These are phyloP conservation scores for Cadophora sp. DNA, from an alignment of 2,329 filamentous ascomycete species.

Conservation along the genomic window DNA sequence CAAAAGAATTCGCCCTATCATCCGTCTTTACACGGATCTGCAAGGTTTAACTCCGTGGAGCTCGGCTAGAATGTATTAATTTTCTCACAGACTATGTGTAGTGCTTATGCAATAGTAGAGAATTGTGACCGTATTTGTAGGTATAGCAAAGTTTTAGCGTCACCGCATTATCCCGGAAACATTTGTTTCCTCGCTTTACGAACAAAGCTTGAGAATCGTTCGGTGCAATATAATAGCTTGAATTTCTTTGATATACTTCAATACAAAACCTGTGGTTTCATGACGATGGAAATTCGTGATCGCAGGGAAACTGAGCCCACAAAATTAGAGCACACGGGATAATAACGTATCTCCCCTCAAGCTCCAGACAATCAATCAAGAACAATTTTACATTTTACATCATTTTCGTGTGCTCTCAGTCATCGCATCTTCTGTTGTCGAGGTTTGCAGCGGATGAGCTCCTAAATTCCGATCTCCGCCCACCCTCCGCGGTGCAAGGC, in stretches of 20 bases:
- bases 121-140: not conserved
- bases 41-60: not conserved
- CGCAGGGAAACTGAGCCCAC: too few relatives aligned
- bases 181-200: not conserved
- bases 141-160: not conserved
- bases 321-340: too few relatives aligned
- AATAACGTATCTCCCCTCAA: too few relatives aligned
- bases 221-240: too few relatives aligned
- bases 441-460: not conserved
- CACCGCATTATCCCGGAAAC: not conserved
- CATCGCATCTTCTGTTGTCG: not conserved
- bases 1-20: not conserved
- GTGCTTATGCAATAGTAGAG: not conserved
- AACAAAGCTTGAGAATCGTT: not conserved
- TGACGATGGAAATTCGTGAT: too few relatives aligned
- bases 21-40: not conserved
- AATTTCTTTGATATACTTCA: too few relatives aligned
- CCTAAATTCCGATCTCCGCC: constrained; percentile 5
- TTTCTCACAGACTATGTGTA: not conserved
- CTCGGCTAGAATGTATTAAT: not conserved
- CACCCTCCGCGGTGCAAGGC: not conserved
- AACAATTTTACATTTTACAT: not conserved
- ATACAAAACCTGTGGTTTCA: too few relatives aligned
- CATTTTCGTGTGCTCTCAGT: not conserved
- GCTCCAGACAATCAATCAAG: not conserved